A percentile compares a stretch with the other conserved stretches of the same genome.
phyloP scores from a whole-genome alignment of 371 early-diverging fungal species.

The Mortierella sp. region DNA sequence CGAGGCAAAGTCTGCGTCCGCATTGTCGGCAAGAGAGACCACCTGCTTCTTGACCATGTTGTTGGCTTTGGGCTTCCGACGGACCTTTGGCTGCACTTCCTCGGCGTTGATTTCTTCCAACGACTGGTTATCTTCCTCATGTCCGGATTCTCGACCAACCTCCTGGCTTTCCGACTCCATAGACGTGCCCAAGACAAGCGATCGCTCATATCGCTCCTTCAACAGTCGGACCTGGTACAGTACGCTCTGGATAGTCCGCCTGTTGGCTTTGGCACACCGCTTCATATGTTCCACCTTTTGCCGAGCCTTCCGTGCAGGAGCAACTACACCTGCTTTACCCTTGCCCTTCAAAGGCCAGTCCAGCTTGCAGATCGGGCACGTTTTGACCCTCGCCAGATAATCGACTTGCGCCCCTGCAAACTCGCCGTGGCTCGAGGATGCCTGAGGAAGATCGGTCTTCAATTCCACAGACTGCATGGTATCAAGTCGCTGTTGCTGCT shows the following conservation, averaged over 20 bases:
- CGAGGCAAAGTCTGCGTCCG: conserved; percentile 39
- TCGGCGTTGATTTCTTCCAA: neutral
- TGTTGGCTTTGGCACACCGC: conserved; percentile 38
- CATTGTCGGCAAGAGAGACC: conserved; percentile 29
- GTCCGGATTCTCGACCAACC: neutral
- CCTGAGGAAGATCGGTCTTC: neutral
- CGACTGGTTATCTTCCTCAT: neutral
- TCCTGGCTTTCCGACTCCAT: conserved; percentile 25
- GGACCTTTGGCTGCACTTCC: neutral
- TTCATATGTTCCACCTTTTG: conserved; percentile 53
- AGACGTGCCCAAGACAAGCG: conserved; percentile 14
- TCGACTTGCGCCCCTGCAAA: conserved; percentile 42
- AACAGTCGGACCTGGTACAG: conserved; percentile 42
- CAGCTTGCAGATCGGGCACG: conserved; percentile 44
- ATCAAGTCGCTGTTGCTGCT: conserved; percentile 18
- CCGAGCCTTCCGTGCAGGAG: conserved; percentile 19
- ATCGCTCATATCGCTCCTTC: conserved; percentile 40
- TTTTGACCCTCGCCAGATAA: conserved; percentile 33
- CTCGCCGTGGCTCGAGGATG: conserved; percentile 14
- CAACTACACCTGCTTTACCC: conserved; percentile 13
- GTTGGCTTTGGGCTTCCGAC: conserved; percentile 13
- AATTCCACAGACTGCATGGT: conserved; percentile 12
- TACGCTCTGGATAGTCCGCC: conserved; percentile 30
- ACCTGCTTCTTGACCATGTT: conserved; percentile 26
- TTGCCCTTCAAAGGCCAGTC: conserved; percentile 30